phyloP scores from a whole-genome alignment of 345 rosid genomes.

The Gossypium rotundifolium region DNA sequence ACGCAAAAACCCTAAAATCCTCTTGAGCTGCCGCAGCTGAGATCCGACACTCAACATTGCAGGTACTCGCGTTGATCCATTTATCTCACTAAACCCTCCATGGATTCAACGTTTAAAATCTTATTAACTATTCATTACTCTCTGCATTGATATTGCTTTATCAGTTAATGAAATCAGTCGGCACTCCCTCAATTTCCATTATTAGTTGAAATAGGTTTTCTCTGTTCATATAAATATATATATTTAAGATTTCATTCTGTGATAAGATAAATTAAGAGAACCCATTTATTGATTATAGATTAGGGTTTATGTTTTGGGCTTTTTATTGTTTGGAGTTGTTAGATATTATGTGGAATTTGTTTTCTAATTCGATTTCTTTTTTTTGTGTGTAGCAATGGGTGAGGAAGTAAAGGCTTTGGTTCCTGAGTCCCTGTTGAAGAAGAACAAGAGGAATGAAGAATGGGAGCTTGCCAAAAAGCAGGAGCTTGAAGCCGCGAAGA shows the following conservation, averaged over 20 bases:
- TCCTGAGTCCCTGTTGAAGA: slow-evolving; percentile 81
- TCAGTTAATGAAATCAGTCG: background rate
- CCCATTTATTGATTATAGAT: background rate
- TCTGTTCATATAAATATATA: background rate
- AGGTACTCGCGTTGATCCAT: background rate
- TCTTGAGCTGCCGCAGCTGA: background rate
- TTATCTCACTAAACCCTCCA: background rate
- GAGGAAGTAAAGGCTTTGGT: slow-evolving; percentile 36
- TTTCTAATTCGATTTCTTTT: background rate
- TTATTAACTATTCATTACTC: background rate
- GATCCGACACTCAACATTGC: background rate
- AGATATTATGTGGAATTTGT: background rate
- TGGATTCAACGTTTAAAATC: background rate
- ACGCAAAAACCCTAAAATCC: background rate
- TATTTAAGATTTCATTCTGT: background rate
- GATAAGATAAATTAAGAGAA: background rate
- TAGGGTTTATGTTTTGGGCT: background rate
- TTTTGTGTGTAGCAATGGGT: slow-evolving; percentile 20
- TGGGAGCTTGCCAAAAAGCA: slow-evolving; percentile 51
- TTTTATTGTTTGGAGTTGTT: background rate
- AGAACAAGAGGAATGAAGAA: slow-evolving; percentile 66
- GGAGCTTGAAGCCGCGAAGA: slow-evolving; percentile 37
- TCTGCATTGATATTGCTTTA: background rate
- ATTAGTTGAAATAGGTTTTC: background rate
- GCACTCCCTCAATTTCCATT: background rate